Evolutionary conservation across 306 rosid genomes (phyloP), one percentile per base, ranked within the genome.

Genomic region (Prunus davidiana): DNA sequence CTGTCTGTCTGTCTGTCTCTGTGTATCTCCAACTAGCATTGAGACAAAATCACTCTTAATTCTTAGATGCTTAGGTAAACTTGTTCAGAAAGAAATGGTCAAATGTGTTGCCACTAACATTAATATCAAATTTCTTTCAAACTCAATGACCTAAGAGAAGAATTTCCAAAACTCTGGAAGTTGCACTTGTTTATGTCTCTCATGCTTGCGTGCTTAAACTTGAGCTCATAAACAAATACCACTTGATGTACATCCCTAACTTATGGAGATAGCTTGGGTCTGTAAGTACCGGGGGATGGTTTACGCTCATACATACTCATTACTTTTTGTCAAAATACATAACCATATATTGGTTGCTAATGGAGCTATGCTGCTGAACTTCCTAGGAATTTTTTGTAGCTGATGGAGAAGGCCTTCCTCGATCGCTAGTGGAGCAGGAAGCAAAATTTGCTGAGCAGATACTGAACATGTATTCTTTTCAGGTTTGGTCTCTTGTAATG

Each of bases 371-470:
- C 62, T 69, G 76, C 71, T 58, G 16, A 46, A 45, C 63, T 63
- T 82, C 62, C 16, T 67, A 87, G 91, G 91, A 87, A 67, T 85
- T 87, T 46, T 87, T 87, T 78, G 64, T 82, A 30, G 89, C 87
- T 80, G 87, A 85, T 72, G 89, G 86, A 46, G 87, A 82, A 73
- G 91, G 91, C 50, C 89, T 85, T 49, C 84, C 89, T n/a, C 67
- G 81, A 75, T 77, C 89, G 27, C 49, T 72, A 60, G 89, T 85
- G 51, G 85, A 72, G 78, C 80, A 87, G 71, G 87, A 78, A 76
- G 82, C 87, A 28, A 85, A 87, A 62, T 76, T 76, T 49, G 71
- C 83, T 16, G 89, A 85, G 76, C 81, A 78, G 80, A 78, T 87
- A 56, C 76, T 85, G 24, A 77, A 82, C 81, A 55, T 85, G 65